Percentiles rank a stretch among this genome's conserved stretches.
Evolutionary conservation across 163 green algal species (phyloP).

Genomic region (Chlamydomonas reinhardtii): DNA sequence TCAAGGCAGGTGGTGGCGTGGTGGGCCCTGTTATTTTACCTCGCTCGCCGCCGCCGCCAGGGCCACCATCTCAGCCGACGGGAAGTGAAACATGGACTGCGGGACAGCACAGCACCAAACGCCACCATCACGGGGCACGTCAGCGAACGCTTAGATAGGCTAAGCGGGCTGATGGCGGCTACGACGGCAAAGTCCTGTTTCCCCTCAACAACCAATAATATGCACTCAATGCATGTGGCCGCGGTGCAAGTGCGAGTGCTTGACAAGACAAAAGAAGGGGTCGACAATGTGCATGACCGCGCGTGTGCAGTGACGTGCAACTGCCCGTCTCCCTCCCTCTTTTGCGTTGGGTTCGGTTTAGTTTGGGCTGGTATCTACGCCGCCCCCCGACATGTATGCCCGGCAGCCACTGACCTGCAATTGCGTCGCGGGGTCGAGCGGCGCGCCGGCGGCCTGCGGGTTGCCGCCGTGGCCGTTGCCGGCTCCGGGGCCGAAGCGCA

Average conservation of each 20-base stretch:
- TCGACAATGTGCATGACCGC: no score
- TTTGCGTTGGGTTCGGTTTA: no score
- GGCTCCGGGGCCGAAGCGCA: neutral
- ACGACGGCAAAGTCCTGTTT: neutral
- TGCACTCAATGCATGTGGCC: no score
- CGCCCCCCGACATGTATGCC: no score
- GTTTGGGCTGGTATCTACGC: no score
- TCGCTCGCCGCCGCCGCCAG: constrained; percentile 19
- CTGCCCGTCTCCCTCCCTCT: no score
- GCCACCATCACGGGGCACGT: neutral
- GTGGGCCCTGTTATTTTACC: neutral
- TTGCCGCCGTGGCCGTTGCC: neutral
- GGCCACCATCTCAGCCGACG: constrained; percentile 6
- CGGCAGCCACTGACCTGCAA: constrained; percentile 4
- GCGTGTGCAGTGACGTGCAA: no score
- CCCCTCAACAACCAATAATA: neutral
- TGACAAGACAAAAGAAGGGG: no score
- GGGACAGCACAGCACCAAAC: neutral
- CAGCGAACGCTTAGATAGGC: neutral
- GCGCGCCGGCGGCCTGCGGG: neutral
- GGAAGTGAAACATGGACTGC: constrained; percentile 39
- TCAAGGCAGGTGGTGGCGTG: no score
- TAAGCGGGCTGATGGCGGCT: no score
- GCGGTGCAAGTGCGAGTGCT: neutral
- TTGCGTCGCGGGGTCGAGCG: neutral